Conservation (phyloP, 106 monocot genomes). For the Agapanthus africanus region DNA sequence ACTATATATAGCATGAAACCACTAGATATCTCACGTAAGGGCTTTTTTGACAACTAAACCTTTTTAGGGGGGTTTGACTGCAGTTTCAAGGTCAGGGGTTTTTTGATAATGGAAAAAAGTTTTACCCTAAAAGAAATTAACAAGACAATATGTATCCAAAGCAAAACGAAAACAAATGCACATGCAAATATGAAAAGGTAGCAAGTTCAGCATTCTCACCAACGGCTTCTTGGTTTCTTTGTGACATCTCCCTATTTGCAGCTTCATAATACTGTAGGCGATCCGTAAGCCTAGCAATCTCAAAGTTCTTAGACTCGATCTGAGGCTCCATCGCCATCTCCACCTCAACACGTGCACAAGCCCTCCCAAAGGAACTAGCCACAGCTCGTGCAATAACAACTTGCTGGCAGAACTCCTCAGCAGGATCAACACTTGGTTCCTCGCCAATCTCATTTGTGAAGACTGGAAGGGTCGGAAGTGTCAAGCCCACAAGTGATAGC, state of each 20-base stretch:
- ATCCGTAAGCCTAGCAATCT: slow-evolving; percentile 51
- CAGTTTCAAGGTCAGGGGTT: no score
- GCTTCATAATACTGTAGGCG: slow-evolving; percentile 67
- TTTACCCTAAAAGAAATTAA: no score
- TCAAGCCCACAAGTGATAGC: slow-evolving; percentile 42
- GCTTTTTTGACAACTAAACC: no score
- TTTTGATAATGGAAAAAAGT: no score
- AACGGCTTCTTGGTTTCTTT: slow-evolving; percentile 67
- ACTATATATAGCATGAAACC: no score
- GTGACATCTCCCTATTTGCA: slow-evolving; percentile 65
- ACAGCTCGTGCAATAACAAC: slow-evolving; percentile 37
- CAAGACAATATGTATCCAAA: neutral
- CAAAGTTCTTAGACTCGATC: slow-evolving; percentile 57
- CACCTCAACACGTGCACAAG: slow-evolving; percentile 39
- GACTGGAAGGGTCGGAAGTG: slow-evolving; percentile 22
- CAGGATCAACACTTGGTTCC: slow-evolving; percentile 20
- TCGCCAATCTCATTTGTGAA: neutral
- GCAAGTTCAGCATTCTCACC: slow-evolving; percentile 30
- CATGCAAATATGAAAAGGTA: neutral
- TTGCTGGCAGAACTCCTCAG: slow-evolving; percentile 33
- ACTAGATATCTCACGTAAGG: no score
- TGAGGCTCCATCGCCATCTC: slow-evolving; percentile 33
- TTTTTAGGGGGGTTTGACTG: no score
- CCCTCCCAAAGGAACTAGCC: slow-evolving; percentile 35
- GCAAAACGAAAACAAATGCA: neutral